Conservation (phyloP, 345 rosid species). For the Salix viminalis region DNA sequence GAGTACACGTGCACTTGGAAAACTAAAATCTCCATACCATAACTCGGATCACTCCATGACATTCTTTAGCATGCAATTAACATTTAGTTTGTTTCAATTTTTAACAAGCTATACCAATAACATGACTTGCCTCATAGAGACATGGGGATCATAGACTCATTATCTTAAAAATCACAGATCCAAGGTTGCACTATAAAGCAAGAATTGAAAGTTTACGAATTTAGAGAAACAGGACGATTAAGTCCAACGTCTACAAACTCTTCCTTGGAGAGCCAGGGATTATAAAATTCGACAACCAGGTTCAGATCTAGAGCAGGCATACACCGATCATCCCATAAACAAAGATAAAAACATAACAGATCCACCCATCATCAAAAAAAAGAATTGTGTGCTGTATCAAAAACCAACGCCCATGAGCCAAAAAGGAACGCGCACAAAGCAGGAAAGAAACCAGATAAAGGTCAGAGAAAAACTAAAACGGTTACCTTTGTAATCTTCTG, state of each 20-base stretch:
- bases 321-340: background rate
- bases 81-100: background rate
- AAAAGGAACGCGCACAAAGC: background rate
- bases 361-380: background rate
- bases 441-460: background rate
- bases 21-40: background rate
- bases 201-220: background rate
- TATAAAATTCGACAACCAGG: background rate
- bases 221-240: background rate
- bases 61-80: background rate
- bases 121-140: background rate
- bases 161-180: background rate
- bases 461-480: background rate
- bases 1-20: background rate
- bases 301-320: slow-evolving; percentile 3
- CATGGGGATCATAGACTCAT: background rate
- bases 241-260: background rate
- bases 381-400: background rate
- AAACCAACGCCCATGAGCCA: background rate
- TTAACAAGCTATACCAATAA: background rate
- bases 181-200: background rate
- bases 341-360: background rate
- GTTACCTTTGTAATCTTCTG: background rate
- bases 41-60: background rate
- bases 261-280: background rate